Base-by-base conservation (phyloP, 805 yeast genomes). In the Scheffersomyces lignosus region DNA sequence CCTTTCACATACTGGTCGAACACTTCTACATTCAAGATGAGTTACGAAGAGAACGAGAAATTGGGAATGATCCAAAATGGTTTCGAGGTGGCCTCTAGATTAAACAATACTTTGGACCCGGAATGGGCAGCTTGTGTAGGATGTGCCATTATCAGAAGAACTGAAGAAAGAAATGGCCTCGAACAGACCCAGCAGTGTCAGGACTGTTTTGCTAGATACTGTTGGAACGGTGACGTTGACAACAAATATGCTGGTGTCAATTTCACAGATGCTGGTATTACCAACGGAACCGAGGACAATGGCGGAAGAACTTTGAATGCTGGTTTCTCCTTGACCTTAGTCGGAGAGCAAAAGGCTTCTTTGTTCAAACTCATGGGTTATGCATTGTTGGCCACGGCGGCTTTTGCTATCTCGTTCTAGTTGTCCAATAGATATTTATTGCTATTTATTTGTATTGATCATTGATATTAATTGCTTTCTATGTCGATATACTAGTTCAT, bases 221-320 rank as follows among this genome's bases (percentile, higher is more conserved):
- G 63, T 34, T 58, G 62, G 62, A 48, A 56, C 29, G 63, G 63
- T 6, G 13, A 22, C 13, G 8, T 31, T 12, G 39, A 41, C 31
- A 18, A 23, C 15, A 27, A 27, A 3, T 40, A 36, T 15, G 40
- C 34, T 5, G 52, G 48, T 44, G 55, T 68, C 34, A 65, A 67
- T 46, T 71, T 65, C 51, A 71, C 75, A 15, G 51, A 55, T 2
- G 51, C 56, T 15, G 77, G 77, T 20, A 47, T 64, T 31, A 65
- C 71, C 15, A 49, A 51, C 18, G 63, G 47, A 2, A 41, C 36
- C 3, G 55, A 58, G 18, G 52, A 46, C 9, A 50, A 51, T 12
- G 58, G 51, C 18, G 46, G 43, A 32, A 54, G 47, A 15, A 48
- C 52, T 8, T 38, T 47, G 26, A 48, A 49, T 29, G 49, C 52